Evolutionary conservation across 495 filamentous ascomycete genomes (phyloP), one percentile per base, ranked within the genome.

Genomic region (Aspergillus funiculosus): DNA sequence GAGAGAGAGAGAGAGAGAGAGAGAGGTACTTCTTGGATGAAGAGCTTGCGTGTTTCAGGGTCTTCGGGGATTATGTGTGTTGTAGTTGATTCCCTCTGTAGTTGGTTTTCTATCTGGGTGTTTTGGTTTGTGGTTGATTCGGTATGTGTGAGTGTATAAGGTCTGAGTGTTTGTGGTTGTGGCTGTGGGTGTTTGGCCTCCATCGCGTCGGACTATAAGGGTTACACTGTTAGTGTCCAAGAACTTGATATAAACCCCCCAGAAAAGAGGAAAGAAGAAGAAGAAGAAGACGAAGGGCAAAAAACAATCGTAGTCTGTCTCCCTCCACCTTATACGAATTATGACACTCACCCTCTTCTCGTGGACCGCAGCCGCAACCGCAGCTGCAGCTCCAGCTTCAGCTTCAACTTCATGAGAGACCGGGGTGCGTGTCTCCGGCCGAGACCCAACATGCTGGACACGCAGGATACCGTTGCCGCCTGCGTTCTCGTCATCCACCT

Each of bases 21-120:
- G 15, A 37, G 6, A 42, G 60, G 54, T 51, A 73, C 69, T 50
- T 71, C 50, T 64, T 70, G 63, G 38, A 73, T 71, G 50, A 73
- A 73, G 14, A 54, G 48, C 48, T 67, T 70, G 26, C 69, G 64
- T 28, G 67, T 61, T 30, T 60, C 51, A 6, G 67, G 57, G 44
- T 71, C 65, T 34, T 56, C 50, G 7, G 65, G 65, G 7, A 73
- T 37, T 9, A 46, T 41, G 29, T 38, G 46, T 37, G 58, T 53
- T 18, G 34, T 6, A 10, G 19, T 35, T 29, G 9, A 4, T 52
- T 61, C 43, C n/a, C n/a, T n/a, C n/a, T n/a, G n/a, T n/a, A n/a
- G n/a, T n/a, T 52, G 49, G 46, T 54, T 53, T 39, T 6, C 52
- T 49, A 43, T 56, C 44, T 42, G 46, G 39, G 21, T 40, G 31